A percentile compares a stretch with the other conserved stretches of the same genome.
Evolutionary conservation across 768 basidiomycete species (phyloP).

Genomic region (Crassisporium funariophilum): DNA sequence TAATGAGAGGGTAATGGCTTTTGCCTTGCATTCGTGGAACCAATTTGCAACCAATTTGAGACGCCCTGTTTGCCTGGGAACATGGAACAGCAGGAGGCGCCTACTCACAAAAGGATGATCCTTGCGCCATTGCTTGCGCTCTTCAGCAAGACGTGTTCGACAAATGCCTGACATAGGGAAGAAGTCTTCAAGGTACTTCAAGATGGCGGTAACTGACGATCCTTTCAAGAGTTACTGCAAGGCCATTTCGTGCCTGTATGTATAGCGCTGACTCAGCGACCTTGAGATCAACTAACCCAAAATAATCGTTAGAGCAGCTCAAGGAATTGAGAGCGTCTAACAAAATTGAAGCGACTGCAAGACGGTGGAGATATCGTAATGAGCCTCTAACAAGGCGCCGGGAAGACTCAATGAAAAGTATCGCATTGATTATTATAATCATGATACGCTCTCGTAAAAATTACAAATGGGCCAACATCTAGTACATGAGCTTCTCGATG

Average conservation of each 20-base stretch:
- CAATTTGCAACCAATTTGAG: too few species aligned
- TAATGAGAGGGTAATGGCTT: too few species aligned
- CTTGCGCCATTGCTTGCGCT: constrained; percentile 98
- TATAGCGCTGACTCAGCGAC: constrained; percentile 23
- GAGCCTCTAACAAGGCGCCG: too few species aligned
- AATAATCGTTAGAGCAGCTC: constrained; percentile 6
- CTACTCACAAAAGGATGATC: constrained; percentile 94
- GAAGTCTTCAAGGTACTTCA: background rate
- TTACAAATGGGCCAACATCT: constrained; percentile 12
- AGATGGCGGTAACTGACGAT: too few species aligned
- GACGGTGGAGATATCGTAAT: too few species aligned
- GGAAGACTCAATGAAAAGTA: too few species aligned
- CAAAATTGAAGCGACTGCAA: too few species aligned
- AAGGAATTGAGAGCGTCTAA: too few species aligned
- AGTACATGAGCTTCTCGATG: constrained; percentile 69
- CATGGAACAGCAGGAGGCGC: background rate
- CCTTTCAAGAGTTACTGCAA: too few species aligned
- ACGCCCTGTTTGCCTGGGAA: background rate
- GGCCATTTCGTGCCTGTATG: background rate
- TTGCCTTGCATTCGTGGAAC: too few species aligned
- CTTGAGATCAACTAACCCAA: constrained; percentile 9
- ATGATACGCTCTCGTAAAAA: background rate
- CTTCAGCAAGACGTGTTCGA: constrained; percentile 89
- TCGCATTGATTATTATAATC: background rate
- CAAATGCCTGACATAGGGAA: constrained; percentile 84